A percentile compares a stretch with the other conserved stretches of the same genome.
These are phyloP conservation scores for Scheffersomyces stipitis DNA, from an alignment of 805 yeast species.

Conservation along the genomic window DNA sequence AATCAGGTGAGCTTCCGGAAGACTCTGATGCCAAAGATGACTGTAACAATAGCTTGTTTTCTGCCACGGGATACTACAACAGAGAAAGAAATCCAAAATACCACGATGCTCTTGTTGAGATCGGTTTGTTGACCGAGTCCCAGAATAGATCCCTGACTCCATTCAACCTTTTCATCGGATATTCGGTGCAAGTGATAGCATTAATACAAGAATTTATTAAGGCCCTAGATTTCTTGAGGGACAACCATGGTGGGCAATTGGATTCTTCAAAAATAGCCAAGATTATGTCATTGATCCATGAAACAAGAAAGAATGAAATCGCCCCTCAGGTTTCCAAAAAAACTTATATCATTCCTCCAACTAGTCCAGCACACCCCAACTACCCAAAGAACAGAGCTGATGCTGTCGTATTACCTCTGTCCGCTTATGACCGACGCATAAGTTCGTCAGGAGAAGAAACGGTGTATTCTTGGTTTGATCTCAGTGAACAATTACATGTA, in stretches of 20 bases:
- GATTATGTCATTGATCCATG: slow-evolving; percentile 10
- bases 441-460: slow-evolving; percentile 2
- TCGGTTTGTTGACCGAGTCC: slow-evolving; percentile 21
- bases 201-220: slow-evolving; percentile 26
- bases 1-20: slow-evolving; percentile 1
- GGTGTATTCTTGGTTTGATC: slow-evolving; percentile 26
- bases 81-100: slow-evolving; percentile 25
- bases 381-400: slow-evolving; percentile 9
- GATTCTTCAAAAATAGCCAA: slow-evolving; percentile 15
- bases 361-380: slow-evolving; percentile 30
- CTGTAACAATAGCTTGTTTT: slow-evolving; percentile 13
- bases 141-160: slow-evolving; percentile 9
- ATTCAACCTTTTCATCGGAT: slow-evolving; percentile 37
- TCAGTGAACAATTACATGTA: slow-evolving; percentile 21
- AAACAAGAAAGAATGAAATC: slow-evolving; percentile 20
- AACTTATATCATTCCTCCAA: slow-evolving; percentile 23
- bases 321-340: slow-evolving; percentile 21
- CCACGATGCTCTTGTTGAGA: slow-evolving; percentile 29
- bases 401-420: slow-evolving; percentile 14
- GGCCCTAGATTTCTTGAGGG: slow-evolving; percentile 22
- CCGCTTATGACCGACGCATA: slow-evolving; percentile 19
- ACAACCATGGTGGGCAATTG: slow-evolving; percentile 13
- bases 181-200: slow-evolving; percentile 22
- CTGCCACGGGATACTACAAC: slow-evolving; percentile 33
- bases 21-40: neutral